Conservation (phyloP, 106 monocot species). For the Triglochin maritima region DNA sequence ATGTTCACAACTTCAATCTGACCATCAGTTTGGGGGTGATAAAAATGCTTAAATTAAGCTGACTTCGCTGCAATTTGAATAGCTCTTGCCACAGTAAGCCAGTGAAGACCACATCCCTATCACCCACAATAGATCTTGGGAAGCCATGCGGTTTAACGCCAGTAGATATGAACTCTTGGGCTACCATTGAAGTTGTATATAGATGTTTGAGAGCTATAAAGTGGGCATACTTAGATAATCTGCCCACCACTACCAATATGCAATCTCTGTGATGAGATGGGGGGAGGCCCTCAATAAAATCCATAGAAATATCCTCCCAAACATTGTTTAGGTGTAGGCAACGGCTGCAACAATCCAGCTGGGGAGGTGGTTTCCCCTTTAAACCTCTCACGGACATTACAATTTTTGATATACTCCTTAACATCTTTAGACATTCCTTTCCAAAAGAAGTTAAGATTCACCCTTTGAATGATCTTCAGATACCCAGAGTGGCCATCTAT, state of each 20-base stretch:
- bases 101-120: not conserved
- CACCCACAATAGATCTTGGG: not conserved
- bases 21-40: no score
- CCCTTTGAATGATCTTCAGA: not conserved
- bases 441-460: not conserved
- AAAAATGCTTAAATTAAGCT: not conserved
- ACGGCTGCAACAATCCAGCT: not conserved
- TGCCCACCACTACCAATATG: not conserved
- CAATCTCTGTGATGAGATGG: not conserved
- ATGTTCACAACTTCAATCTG: no score
- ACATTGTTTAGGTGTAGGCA: not conserved
- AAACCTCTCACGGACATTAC: not conserved
- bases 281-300: not conserved
- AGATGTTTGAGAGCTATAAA: not conserved
- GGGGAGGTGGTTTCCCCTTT: not conserved
- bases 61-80: not conserved
- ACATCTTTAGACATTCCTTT: not conserved
- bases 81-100: not conserved
- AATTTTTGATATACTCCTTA: not conserved
- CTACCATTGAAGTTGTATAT: not conserved
- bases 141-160: not conserved
- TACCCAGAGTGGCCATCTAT: not conserved
- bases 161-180: not conserved
- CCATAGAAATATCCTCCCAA: not conserved
- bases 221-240: not conserved